Base-by-base conservation (phyloP, 306 rosid genomes). In the Gastrolobium bilobum region DNA sequence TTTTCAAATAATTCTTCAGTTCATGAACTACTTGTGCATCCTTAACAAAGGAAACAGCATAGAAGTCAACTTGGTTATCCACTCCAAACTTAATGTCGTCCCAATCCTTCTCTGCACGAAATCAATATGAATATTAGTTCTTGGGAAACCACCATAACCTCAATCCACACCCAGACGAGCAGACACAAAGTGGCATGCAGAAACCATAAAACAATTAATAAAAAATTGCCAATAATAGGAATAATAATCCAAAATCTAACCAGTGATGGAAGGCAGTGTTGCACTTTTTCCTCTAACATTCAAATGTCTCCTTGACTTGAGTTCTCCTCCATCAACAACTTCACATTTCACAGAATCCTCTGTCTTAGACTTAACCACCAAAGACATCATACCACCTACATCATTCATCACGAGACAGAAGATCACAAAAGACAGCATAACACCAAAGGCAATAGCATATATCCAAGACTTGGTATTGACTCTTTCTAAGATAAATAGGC, bases 201-300 rank as follows among this genome's bases (percentile, higher is more conserved):
- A 60, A 38, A 10, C 43, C 26, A 34, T 10, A 52, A 69, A 31
- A 13, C 30, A 54, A 52, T 29, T 34, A 20, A 43, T 31, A 50
- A 30, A 63, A 38, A 33, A 50, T 7, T 4, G 53, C 20, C 37
- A 68, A 64, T 9, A 68, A 66, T 4, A 31, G 37, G 68, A 75
- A 77, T 63, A 15, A 68, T 43, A 44, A 14, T 67, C 72, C 44
- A 40, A 67, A 67, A 78, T 34, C 91, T 79, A 75, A 95, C 99
- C 99, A 85, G 98, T 95, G 75, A 95, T 95, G 50, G 99, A 95
- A 78, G 99, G 98, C 57, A 95, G 77, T 42, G 98, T 95, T 57
- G 99, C 99, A 84, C 99, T 95, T 77, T 95, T 95, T 67, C 99
- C 99, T 84, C 99, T 83, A 80, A 95, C 99, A 83, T 95, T 95